Evolutionary conservation across 2,329 filamentous ascomycete species (phyloP).

Genomic region (Hawksworthiomyces lignivorus): DNA sequence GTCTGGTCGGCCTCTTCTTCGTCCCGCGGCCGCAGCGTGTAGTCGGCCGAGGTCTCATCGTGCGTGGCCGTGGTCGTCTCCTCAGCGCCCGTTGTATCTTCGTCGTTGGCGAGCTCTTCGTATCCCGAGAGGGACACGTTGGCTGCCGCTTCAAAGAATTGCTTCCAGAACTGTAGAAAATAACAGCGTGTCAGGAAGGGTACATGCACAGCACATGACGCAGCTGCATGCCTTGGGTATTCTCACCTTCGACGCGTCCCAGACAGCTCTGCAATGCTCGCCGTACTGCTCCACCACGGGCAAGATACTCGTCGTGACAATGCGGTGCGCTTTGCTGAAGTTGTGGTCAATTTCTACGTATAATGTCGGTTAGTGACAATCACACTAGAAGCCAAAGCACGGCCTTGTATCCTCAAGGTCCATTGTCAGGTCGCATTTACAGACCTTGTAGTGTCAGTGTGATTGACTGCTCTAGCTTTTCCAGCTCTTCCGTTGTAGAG

Average conservation of each 20-base stretch:
- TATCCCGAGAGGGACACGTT: conserved; percentile 96
- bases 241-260: conserved; percentile 86
- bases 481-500: conserved; percentile 87
- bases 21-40: conserved; percentile 22
- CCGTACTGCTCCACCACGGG: conserved; percentile 93
- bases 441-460: conserved; percentile 87
- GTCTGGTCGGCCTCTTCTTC: conserved; percentile 32
- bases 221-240: too few species aligned
- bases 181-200: too few species aligned
- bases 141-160: conserved; percentile 97
- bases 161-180: conserved; percentile 99
- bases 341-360: conserved; percentile 89
- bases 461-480: conserved; percentile 93
- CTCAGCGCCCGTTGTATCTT: conserved; percentile 43
- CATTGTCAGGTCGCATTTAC: too few species aligned
- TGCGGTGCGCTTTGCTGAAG: conserved; percentile 92
- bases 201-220: too few species aligned
- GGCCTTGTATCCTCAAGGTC: too few species aligned
- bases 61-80: conserved; percentile 48
- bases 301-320: conserved; percentile 87
- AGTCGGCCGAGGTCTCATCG: conserved; percentile 43
- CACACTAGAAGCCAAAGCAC: neutral
- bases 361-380: conserved; percentile 5
- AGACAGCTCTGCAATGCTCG: conserved; percentile 86
- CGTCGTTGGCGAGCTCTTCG: conserved; percentile 65